Conservation (phyloP, 208 protist species). For the Angomonas deanei region DNA sequence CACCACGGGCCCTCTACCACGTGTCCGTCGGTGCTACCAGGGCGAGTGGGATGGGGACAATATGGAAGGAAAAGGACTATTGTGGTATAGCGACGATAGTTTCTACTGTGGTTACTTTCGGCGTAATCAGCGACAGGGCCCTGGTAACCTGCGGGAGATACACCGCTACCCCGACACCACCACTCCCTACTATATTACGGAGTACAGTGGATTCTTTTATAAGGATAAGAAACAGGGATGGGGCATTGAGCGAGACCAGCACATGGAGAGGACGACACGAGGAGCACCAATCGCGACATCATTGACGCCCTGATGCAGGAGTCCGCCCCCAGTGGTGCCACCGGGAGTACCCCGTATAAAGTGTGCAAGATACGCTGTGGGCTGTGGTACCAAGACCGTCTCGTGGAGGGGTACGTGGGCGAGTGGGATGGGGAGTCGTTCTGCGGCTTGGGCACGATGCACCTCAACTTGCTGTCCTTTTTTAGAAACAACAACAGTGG, state of each 20-base stretch:
- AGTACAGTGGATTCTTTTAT: constrained; percentile 75
- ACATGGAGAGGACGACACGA: constrained; percentile 44
- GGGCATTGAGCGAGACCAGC: constrained; percentile 47
- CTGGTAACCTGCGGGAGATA: constrained; percentile 36
- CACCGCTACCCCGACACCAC: neutral
- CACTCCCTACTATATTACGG: constrained; percentile 1
- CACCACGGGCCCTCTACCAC: neutral
- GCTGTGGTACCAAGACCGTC: constrained; percentile 3
- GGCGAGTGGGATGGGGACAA: constrained; percentile 81
- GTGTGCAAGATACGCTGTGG: constrained; percentile 4
- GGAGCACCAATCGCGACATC: constrained; percentile 31
- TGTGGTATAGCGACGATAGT: constrained; percentile 80
- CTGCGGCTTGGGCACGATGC: constrained; percentile 65
- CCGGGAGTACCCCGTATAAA: neutral
- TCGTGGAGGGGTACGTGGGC: constrained; percentile 83
- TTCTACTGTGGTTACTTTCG: constrained; percentile 74
- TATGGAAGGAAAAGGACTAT: constrained; percentile 70
- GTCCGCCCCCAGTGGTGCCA: neutral
- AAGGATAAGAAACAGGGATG: constrained; percentile 55
- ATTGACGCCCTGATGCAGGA: neutral
- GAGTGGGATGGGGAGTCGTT: constrained; percentile 73
- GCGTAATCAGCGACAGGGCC: constrained; percentile 52
- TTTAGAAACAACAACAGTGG: neutral
- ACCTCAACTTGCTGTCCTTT: constrained; percentile 35
- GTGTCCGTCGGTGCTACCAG: constrained; percentile 57